Evolutionary conservation across 2,329 filamentous ascomycete species (phyloP).

Genomic region (Diplodia intermedia): DNA sequence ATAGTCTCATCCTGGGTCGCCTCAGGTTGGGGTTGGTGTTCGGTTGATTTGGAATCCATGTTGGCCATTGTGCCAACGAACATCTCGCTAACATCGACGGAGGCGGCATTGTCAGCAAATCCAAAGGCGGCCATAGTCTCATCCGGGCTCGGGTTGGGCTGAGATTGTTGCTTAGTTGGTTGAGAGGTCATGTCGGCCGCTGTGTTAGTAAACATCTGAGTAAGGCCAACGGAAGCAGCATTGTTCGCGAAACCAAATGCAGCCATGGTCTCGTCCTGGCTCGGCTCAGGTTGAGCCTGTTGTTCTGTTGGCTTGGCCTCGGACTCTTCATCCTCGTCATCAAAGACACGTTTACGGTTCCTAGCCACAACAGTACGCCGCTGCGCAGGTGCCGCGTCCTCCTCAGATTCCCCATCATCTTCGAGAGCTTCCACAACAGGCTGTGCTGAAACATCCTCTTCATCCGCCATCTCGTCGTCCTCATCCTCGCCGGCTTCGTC

Average conservation of each 20-base stretch:
- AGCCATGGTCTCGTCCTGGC: slow-evolving; percentile 43
- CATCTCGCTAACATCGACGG: slow-evolving; percentile 72
- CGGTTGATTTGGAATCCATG: slow-evolving; percentile 50
- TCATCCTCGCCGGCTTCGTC: slow-evolving; percentile 52
- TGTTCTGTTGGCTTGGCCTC: slow-evolving; percentile 9
- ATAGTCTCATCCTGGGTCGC: slow-evolving; percentile 41
- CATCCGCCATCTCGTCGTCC: slow-evolving; percentile 38
- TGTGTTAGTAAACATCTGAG: slow-evolving; percentile 89
- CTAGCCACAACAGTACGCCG: slow-evolving; percentile 6
- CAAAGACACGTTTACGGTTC: slow-evolving; percentile 20
- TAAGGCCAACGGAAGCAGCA: slow-evolving; percentile 69
- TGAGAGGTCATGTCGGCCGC: slow-evolving; percentile 69
- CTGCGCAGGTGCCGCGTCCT: not conserved
- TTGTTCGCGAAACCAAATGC: slow-evolving; percentile 50
- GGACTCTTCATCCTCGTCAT: slow-evolving; percentile 43
- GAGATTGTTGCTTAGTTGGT: no score
- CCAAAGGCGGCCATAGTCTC: slow-evolving; percentile 48
- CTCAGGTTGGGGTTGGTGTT: slow-evolving; percentile 11
- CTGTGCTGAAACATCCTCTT: slow-evolving; percentile 66
- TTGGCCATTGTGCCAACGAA: slow-evolving; percentile 88
- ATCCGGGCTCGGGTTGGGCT: slow-evolving; percentile 31
- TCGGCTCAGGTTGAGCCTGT: slow-evolving; percentile 32
- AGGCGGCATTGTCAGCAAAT: slow-evolving; percentile 36
- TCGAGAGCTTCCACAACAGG: slow-evolving; percentile 35
- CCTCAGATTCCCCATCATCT: slow-evolving; percentile 12